Percentiles rank a stretch among this genome's conserved stretches.
phyloP scores from a whole-genome alignment of 768 basidiomycete species.

The Kwoniella dendrophila region DNA sequence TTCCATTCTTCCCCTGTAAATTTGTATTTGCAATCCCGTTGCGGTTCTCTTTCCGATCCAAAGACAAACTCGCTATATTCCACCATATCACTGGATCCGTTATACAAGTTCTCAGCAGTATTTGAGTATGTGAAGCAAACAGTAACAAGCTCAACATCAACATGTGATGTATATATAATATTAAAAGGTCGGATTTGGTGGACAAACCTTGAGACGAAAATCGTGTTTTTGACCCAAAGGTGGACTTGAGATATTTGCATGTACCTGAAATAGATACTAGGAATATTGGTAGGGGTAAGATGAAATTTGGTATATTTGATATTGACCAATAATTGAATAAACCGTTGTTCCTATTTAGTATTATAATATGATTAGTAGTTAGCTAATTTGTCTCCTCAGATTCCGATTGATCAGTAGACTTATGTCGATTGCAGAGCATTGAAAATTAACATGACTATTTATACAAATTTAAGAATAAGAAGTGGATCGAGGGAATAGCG shows the following conservation, averaged over 20 bases:
- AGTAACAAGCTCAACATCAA: constrained; percentile 67
- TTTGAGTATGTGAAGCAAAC: constrained; percentile 83
- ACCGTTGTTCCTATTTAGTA: constrained; percentile 65
- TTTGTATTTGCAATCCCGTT: too few species aligned
- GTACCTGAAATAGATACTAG: constrained; percentile 59
- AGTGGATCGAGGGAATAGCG: too few species aligned
- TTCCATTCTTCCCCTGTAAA: neutral
- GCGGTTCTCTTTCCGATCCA: constrained; percentile 44
- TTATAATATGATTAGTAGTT: neutral
- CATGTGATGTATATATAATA: constrained; percentile 75
- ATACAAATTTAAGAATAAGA: too few species aligned
- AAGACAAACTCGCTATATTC: constrained; percentile 72
- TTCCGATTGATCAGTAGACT: too few species aligned
- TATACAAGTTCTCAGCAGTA: constrained; percentile 73
- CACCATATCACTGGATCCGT: constrained; percentile 81
- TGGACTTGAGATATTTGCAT: constrained; percentile 27
- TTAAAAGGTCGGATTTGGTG: constrained; percentile 59
- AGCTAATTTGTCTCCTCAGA: neutral
- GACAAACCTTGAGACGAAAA: neutral
- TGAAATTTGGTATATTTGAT: constrained; percentile 83
- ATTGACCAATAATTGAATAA: constrained; percentile 83
- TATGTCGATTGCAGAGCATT: too few species aligned
- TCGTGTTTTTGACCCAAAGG: constrained; percentile 9
- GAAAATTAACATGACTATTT: too few species aligned
- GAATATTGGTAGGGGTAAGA: constrained; percentile 75